Base-by-base conservation (phyloP, 805 yeast species). In the Metschnikowia vanudenii region DNA sequence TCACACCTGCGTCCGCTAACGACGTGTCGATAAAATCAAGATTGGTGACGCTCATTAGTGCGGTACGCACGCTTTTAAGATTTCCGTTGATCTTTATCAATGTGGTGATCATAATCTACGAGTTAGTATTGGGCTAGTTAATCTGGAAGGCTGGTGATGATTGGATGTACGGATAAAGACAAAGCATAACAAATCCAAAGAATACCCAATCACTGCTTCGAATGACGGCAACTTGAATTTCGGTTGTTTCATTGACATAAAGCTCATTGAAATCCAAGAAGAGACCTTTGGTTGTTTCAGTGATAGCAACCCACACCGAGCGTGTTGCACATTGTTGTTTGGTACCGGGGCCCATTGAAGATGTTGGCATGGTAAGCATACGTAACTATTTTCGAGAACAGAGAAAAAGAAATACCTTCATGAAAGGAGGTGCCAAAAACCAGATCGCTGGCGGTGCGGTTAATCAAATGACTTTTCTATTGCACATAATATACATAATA, bases 11-110 rank as follows among this genome's bases (percentile, higher is more conserved):
- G 22, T 78, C 75, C 33, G 68, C 68, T 37, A 44, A 41, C 47
- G 65, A 61, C 24, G 59, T 57, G 3, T 65, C 81, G 7, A 73
- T 87, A 8, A 83, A 81, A 59, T 65, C 78, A 5, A 79, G 83
- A 54, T 64, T 85, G 36, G 72, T 87, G 31, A 79, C 81, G 50
- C 72, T 87, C 49, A 84, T 87, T 34, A 74, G 84, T 30, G 90
- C 95, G 6, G 79, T 84, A 10, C 79, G 92, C 51, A 88, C 94
- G 2, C 74, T 87, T 46, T 74, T 85, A 73, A 74, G 95, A 58
- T 69, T 88, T 39, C 91, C 92, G 11, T 71, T 87, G 55, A 86
- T 87, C 48, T 81, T 79, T 35, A 73, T 85, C 26, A 87, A 87
- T 60, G 65, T 81, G 2, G 50, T 82, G 37, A 84, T 88, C 20